Base-by-base conservation (phyloP, 129 eudicot genomes). In the Heracleum sosnowskyi region DNA sequence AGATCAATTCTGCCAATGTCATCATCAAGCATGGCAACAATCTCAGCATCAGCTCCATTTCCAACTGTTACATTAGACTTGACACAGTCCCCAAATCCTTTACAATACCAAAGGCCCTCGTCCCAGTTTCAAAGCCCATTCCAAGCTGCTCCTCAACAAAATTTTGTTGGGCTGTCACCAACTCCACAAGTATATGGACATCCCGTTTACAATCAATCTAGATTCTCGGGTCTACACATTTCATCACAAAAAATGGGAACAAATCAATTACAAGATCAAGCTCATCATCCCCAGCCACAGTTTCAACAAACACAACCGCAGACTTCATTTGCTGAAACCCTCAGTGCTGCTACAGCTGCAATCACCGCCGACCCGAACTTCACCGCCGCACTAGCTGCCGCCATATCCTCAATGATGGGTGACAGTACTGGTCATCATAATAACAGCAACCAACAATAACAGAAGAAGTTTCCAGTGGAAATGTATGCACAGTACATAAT, bases 321-420 rank as follows among this genome's bases (percentile, higher is more conserved):
- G 24, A 31, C 90, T n/a, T 55, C 87, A 6, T 86, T 74, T 69
- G 79, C 89, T 3, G 86, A 89, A 68, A 87, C 96, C 0, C 80
- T 93, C 26, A 86, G 94, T 29, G 97, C 93, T 1, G 95, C 92
- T 62, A 92, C 96, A 0, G 96, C 95, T 15, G 95, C 98, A 69
- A 86, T 93, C 76, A 81, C 98, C 22, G 76, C 95, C n/a, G 97
- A 93, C 73, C 98, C 98, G 44, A 91, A 91, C 80, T 91, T 93
- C 89, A 93, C 97, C 0, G 98, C 97, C 15, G 98, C 97, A 22
- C 84, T 93, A 11, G 98, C 96, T 0, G 96, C 91, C 0, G 98
- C 98, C 36, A 89, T 93, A 84, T 83, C 90, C 42, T 91, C 98
- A 36, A 86, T 91, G 39, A 94, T 94, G 76, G 86, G 90, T 37